Base-by-base conservation (phyloP, 768 basidiomycete genomes). In the Sistotremastrum suecicum region DNA sequence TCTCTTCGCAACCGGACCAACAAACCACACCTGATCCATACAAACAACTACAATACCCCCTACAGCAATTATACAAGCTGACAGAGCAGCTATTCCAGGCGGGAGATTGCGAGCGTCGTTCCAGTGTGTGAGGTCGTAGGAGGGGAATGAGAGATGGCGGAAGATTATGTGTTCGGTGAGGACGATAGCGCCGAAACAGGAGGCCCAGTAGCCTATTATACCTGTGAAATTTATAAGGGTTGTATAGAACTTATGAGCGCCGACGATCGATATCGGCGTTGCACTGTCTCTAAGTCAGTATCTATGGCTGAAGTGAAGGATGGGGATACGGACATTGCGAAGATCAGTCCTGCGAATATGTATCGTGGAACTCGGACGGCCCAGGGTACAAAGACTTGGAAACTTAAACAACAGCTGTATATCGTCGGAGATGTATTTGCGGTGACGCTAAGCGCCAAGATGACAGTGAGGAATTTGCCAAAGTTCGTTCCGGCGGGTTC, bases 381-480 rank as follows among this genome's bases (percentile, higher is more conserved):
- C 37, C 63, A 66, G 0, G 84, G 83, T 4, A 82, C 58, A 53
- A 80, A 68, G 1, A 81, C 68, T 56, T 89, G 86, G 51, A 85
- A 65, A 56, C 76, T 80, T 48, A 89, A 69, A 51, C 78, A 75
- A 47, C 82, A 73, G 39, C 81, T 85, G 60, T 95, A 95, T 50
- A 89, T 78, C 5, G 84, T 82, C 2, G 80, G 75, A 1, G 85
- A 83, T 39, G 86, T 80, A 62, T 90, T 91, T 3, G 75, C 83
- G 2, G 78, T 76, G 8, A 87, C 76, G 48, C 78, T 79, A 32
- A 91, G 62, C n/a, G 80, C 76, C 51, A 89, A 67, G 45, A 90
- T 56, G 30, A 83, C 80, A 0, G 79, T 67, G 39, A 86, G 64
- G 60, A 83, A 75, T 51, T 82, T 82, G 1, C 82, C 76, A 59